Percentiles rank a stretch among this genome's conserved stretches.
Conservation (phyloP, 202 grass and related monocot species). For the Zizania palustris region DNA sequence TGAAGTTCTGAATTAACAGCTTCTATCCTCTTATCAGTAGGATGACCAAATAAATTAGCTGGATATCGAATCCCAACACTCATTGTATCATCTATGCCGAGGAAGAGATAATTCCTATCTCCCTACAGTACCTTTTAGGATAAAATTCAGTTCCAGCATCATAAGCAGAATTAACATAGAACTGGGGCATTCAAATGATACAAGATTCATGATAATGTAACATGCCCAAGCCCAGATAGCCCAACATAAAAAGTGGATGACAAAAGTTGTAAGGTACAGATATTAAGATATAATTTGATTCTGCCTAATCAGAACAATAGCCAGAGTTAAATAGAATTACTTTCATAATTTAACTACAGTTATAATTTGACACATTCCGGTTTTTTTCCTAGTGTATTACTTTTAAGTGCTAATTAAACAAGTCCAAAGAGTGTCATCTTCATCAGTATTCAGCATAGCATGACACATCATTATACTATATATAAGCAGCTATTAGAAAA, state of each 20-base stretch:
- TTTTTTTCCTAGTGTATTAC: background rate
- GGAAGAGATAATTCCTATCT: conserved; percentile 70
- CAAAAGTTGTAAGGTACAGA: too few species aligned
- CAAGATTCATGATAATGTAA: conserved; percentile 17
- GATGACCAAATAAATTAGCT: conserved; percentile 86
- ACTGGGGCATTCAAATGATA: background rate
- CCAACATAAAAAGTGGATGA: background rate
- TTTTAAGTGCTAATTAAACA: background rate
- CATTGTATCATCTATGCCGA: conserved; percentile 91
- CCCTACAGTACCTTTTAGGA: conserved; percentile 76
- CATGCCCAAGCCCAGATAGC: conserved; percentile 20
- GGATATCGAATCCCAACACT: conserved; percentile 77
- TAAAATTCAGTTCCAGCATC: conserved; percentile 51
- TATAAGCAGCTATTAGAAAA: background rate
- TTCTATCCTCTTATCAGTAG: conserved; percentile 64
- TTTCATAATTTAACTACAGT: conserved; percentile 3
- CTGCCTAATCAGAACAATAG: background rate
- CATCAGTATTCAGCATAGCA: background rate
- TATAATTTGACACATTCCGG: too few species aligned
- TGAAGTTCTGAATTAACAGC: conserved; percentile 60
- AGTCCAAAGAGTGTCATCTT: background rate
- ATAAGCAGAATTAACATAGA: conserved; percentile 24
- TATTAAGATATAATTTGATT: too few species aligned
- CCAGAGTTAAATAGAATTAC: background rate
- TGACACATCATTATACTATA: background rate